These are phyloP conservation scores for Phlebiopsis flavidoalba DNA, from an alignment of 768 basidiomycete genomes.

Conservation along the genomic window DNA sequence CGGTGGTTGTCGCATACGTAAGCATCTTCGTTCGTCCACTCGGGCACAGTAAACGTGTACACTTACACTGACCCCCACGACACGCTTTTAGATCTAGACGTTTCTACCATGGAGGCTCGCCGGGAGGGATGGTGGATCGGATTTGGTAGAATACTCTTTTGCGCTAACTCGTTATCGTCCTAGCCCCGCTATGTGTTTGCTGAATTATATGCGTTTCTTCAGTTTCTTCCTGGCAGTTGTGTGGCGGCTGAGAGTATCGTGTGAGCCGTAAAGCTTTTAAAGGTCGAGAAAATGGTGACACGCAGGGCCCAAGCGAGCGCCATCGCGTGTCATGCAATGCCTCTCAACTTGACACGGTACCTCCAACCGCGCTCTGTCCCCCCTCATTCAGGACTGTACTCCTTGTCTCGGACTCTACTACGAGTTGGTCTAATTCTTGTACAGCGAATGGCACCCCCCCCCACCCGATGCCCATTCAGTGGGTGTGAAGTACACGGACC, in stretches of 20 bases:
- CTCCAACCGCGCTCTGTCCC: constrained; percentile 3
- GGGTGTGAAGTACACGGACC: constrained; percentile 98
- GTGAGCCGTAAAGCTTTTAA: not conserved
- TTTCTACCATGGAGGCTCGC: not conserved
- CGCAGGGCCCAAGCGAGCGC: not conserved
- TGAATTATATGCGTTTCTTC: constrained; percentile 15
- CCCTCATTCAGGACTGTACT: constrained; percentile 49
- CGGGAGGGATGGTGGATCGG: not conserved
- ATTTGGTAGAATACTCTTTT: constrained; percentile 16
- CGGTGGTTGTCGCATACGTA: constrained; percentile 97
- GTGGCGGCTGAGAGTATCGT: not conserved
- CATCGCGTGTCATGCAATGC: not conserved
- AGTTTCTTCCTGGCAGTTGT: not conserved
- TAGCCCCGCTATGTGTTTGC: constrained; percentile 15
- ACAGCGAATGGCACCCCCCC: constrained; percentile 92
- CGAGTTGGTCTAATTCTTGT: constrained; percentile 70
- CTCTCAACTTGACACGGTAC: constrained; percentile 1
- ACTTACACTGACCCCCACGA: not conserved
- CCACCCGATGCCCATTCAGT: constrained; percentile 73
- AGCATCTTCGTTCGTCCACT: constrained; percentile 22
- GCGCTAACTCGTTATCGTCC: constrained; percentile 11
- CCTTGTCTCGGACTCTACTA: constrained; percentile 46
- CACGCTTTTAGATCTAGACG: not conserved
- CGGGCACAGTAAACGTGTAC: not conserved
- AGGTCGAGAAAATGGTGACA: not conserved